Percentiles rank a stretch among this genome's conserved stretches.
These are phyloP conservation scores for Verticillium dahliae DNA, from an alignment of 2,329 filamentous ascomycete genomes.

Conservation along the genomic window DNA sequence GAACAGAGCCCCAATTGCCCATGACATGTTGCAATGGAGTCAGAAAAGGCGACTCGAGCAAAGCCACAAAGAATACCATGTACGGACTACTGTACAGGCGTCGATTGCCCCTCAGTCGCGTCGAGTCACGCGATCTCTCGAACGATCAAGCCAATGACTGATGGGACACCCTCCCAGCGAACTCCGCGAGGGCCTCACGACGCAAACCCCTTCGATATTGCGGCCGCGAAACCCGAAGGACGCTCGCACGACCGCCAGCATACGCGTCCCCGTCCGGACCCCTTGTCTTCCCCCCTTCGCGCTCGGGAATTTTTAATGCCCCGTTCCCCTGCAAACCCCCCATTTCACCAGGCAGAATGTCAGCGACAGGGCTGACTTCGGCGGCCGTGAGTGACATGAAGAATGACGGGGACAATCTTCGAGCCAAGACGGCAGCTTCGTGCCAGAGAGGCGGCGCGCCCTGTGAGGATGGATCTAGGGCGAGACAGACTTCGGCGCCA, in stretches of 20 bases:
- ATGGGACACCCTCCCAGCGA: not conserved
- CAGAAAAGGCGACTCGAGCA: too few relatives aligned
- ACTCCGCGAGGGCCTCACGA: not conserved
- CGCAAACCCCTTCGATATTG: not conserved
- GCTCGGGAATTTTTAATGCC: not conserved
- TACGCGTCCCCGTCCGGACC: not conserved
- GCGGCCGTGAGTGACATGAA: not conserved
- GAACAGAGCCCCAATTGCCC: too few relatives aligned
- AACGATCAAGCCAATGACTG: not conserved
- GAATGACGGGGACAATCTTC: not conserved
- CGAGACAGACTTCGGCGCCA: not conserved
- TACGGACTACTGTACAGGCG: too few relatives aligned
- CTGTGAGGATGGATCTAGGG: not conserved
- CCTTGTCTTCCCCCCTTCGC: too few relatives aligned
- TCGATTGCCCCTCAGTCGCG: too few relatives aligned
- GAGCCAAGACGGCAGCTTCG: not conserved
- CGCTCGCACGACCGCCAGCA: not conserved
- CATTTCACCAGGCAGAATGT: not conserved
- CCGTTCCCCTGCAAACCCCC: not conserved
- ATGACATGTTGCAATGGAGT: too few relatives aligned
- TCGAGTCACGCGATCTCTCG: not conserved
- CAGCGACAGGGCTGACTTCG: not conserved
- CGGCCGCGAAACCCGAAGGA: not conserved
- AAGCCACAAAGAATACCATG: too few relatives aligned
- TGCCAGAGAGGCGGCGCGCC: not conserved